Evolutionary conservation across 495 filamentous ascomycete genomes (phyloP), one percentile per base, ranked within the genome.

Genomic region (Aspergillus kassunensis): DNA sequence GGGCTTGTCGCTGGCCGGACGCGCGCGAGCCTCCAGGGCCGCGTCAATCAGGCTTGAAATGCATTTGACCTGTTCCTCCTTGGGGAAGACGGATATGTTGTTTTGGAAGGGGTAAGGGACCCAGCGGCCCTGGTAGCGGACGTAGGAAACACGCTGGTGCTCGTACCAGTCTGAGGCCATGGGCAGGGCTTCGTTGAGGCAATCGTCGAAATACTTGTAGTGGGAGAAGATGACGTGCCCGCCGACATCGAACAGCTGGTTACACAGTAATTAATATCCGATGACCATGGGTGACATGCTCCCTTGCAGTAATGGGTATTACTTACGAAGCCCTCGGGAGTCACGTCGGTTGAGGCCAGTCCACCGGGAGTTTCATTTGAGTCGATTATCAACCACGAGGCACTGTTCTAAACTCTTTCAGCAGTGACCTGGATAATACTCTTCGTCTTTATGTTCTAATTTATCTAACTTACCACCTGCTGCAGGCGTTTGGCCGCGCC

Each of bases 131-230:
- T 96, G 90, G 86, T 89, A 96, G 62, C 93, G 92, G 57, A 98
- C 92, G 71, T 97, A 98, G 53, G 93, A 98, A 72, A 98, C 90
- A 72, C 93, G 91, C 75, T 98, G 87, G 78, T 98, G 93, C 48
- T 83, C 90, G 71, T 89, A 96, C 93, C 93, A 98, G 77, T 98
- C 95, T 43, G 88, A 83, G 43, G 87, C 80, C 70, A 90, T 89
- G 57, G 93, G 95, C 37, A 98, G 83, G 48, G 93, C 93, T 77
- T 98, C 91, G 65, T 96, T 78, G 68, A 98, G 87, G 77, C 90
- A 95, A 76, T 98, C 95, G 74, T 98, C 93, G 70, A 98, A 98
- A 84, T 98, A 98, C 75, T 96, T 96, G 84, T 97, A 98, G 81
- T 98, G 93, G 55, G 93, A 98, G 82, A 98, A 98, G 72, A 98